phyloP scores from a whole-genome alignment of 805 yeast species.

The Wickerhamiella domercqiae region DNA sequence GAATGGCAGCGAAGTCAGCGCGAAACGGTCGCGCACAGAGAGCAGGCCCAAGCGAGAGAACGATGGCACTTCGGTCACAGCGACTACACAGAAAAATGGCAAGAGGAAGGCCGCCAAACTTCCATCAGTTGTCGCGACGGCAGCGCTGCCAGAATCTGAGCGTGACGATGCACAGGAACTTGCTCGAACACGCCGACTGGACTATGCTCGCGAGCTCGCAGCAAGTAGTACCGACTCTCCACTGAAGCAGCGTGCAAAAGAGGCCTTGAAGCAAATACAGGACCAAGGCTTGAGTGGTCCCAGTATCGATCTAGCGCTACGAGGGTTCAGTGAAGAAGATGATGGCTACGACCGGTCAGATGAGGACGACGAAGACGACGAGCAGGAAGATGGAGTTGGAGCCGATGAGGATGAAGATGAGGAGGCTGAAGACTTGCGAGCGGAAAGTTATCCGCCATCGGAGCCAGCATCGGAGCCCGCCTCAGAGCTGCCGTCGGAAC shows the following conservation, averaged over 20 bases:
- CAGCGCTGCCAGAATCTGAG: slow-evolving; percentile 51
- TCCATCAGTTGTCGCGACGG: slow-evolving; percentile 73
- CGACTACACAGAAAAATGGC: neutral
- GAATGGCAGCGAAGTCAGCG: neutral
- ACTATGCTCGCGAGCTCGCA: neutral
- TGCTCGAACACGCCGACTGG: too few species aligned
- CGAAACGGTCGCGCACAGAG: neutral
- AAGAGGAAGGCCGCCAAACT: slow-evolving; percentile 23
- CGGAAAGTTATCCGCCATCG: neutral
- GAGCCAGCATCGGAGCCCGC: slow-evolving; percentile 3
- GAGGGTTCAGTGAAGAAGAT: too few species aligned
- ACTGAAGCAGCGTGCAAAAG: too few species aligned
- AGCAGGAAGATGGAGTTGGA: slow-evolving; percentile 7
- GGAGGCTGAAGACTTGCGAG: too few species aligned
- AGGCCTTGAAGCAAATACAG: too few species aligned
- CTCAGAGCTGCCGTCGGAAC: neutral
- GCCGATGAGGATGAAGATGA: slow-evolving; percentile 8
- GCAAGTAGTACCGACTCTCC: too few species aligned
- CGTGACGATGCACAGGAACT: neutral
- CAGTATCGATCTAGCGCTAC: too few species aligned
- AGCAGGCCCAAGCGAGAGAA: neutral
- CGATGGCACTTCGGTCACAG: neutral
- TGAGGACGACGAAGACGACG: slow-evolving; percentile 6
- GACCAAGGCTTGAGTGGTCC: too few species aligned
- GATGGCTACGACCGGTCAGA: too few species aligned